These are phyloP conservation scores for Hypomontagnella submonticulosa DNA, from an alignment of 495 filamentous ascomycete species.

Conservation along the genomic window DNA sequence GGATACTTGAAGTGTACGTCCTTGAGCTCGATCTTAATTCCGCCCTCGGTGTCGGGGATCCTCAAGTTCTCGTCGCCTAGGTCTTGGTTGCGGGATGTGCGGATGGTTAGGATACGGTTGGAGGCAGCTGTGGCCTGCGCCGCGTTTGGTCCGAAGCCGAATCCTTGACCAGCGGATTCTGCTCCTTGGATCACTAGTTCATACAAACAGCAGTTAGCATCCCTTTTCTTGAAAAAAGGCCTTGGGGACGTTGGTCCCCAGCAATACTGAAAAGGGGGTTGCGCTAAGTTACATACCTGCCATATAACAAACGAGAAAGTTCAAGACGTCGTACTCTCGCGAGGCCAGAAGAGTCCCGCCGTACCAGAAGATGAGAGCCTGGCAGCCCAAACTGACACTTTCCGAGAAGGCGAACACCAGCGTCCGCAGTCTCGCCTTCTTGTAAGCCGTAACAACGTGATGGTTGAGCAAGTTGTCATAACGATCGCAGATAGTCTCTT, in stretches of 20 bases:
- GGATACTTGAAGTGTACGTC: slow-evolving; percentile 73
- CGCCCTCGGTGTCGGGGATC: slow-evolving; percentile 53
- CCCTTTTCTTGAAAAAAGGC: neutral
- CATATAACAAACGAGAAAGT: slow-evolving; percentile 61
- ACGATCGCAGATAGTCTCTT: slow-evolving; percentile 62
- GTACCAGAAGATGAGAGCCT: slow-evolving; percentile 64
- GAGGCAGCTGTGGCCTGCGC: slow-evolving; percentile 60
- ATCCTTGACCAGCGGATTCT: slow-evolving; percentile 57
- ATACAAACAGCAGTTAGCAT: slow-evolving; percentile 7
- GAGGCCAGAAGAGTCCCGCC: slow-evolving; percentile 54
- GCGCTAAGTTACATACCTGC: slow-evolving; percentile 41
- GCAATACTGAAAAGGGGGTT: neutral
- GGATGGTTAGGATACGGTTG: slow-evolving; percentile 57
- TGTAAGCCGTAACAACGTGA: slow-evolving; percentile 55
- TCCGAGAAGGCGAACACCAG: slow-evolving; percentile 61
- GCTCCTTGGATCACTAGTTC: slow-evolving; percentile 56
- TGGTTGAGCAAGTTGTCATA: slow-evolving; percentile 53
- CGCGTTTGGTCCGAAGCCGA: slow-evolving; percentile 61
- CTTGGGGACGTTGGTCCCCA: neutral
- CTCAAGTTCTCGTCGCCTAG: slow-evolving; percentile 12
- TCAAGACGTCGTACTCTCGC: slow-evolving; percentile 51
- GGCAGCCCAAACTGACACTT: slow-evolving; percentile 54
- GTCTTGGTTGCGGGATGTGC: slow-evolving; percentile 46
- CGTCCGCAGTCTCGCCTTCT: slow-evolving; percentile 56
- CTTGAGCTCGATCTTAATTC: slow-evolving; percentile 66